Base-by-base conservation (phyloP, 805 yeast species). In the Jamesozyma lodderae region DNA sequence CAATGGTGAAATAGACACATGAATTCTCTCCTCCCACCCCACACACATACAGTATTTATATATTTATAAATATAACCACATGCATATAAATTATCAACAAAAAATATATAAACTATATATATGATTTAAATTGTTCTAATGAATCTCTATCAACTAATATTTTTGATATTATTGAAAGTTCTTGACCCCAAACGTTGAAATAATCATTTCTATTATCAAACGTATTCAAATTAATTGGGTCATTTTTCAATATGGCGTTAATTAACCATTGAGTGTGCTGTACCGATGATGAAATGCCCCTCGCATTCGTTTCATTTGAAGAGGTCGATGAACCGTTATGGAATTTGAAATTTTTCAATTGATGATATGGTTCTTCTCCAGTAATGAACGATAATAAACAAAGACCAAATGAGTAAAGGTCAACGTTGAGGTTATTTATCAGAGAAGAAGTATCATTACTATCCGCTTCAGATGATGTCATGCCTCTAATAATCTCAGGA, bases 1-100 rank as follows among this genome's bases (percentile, higher is more conserved):
- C 22, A 57, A 58, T 28, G 63, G 63, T 15, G 62, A 57, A 40
- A n/a, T 37, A 6, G 40, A 43, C 6, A 23, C 23, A 8, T 36
- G 19, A 27, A 27, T 27, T n/a, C n/a, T n/a, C n/a, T n/a, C n/a
- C n/a, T n/a, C n/a, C n/a, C n/a, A n/a, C n/a, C n/a, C n/a, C n/a
- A 30, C 33, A 30, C n/a, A n/a, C n/a, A n/a, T n/a, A n/a, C n/a
- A n/a, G n/a, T 15, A 11, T 17, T 28, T n/a, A 27, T 18, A 26
- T 15, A 8, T 19, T 6, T 13, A 31, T 20, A 19, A 19, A 18
- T 4, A 20, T 20, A 27, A 27, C 16, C 13, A 36, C 9, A 15
- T 29, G 22, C 15, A 21, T 35, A 25, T 42, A 31, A 22, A 31
- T 32, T 31, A 8, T 14, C 27, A 30, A 19, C 26, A 19, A 27